Base-by-base conservation (phyloP, 164 flowering plant genomes). In the Taxillus chinensis region DNA sequence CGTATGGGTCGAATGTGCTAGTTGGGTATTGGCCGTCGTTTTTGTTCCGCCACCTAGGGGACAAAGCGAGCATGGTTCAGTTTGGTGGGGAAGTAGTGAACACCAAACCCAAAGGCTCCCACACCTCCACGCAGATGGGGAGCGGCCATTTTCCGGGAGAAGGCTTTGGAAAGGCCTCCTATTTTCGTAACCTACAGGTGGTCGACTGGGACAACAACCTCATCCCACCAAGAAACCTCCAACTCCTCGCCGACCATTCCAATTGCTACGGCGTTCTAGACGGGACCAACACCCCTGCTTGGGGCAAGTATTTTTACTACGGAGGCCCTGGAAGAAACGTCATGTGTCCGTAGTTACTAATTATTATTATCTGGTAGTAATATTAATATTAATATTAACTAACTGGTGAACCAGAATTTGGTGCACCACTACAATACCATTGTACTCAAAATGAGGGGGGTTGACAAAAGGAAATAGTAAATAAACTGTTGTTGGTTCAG, bases 301-400 rank as follows among this genome's bases (percentile, higher is more conserved):
- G 87, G 87, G 87, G 90, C 2, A 78, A 78, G 74, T 83, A 81
- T 50, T 81, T 83, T 73, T 85, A 82, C 78, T 85, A 80, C 61
- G 90, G 90, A 64, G 90, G 90, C 37, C 90, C 90, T 3, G 90
- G 90, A 15, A 79, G 78, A 77, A 85, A 82, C 70, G 67, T 73
- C 7, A 76, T 71, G 57, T 85, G 90, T 68, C 83, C 87, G 57
- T 84, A 61, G 75, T n/a, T n/a, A n/a, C n/a, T n/a, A n/a, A 27
- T 27, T 27, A 27, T 27, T 27, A 27, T 27, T 27, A 27, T 0
- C 27, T 27, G 2, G 27, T 27, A 27, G 27, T 27, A 27, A 27
- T 27, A 27, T 27, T 27, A 27, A 2, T 27, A 27, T 27, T 27
- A 27, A 27, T 27, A 27, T 27, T 27, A 27, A 27, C 27, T 27